phyloP scores from a whole-genome alignment of 1,139 yeast species.

The Debaryomycetaceae sp. region DNA sequence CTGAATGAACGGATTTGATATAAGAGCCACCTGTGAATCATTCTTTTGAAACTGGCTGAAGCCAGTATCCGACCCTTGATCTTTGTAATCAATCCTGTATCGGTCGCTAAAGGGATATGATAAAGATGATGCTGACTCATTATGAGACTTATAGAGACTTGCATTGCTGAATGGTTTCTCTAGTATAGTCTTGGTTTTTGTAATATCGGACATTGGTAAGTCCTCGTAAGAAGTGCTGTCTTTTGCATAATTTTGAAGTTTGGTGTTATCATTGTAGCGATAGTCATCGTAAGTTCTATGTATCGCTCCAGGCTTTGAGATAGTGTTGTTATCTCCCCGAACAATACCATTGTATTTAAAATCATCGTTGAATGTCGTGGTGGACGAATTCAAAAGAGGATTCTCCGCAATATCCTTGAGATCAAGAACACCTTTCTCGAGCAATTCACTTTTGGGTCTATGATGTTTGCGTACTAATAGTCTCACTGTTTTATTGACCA shows the following conservation, averaged over 20 bases:
- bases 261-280: constrained; percentile 12
- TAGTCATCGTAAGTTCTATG: constrained; percentile 4
- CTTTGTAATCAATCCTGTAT: not conserved
- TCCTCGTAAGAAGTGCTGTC: not conserved
- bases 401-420: constrained; percentile 7
- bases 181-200: not conserved
- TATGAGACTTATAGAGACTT: not conserved
- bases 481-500: constrained; percentile 55
- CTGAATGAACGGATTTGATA: not conserved
- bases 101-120: constrained; percentile 5
- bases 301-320: constrained; percentile 6
- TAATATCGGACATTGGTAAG: not conserved
- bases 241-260: constrained; percentile 7
- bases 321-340: not conserved
- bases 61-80: not conserved
- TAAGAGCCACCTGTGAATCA: not conserved
- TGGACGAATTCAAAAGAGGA: constrained; percentile 8
- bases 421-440: constrained; percentile 31
- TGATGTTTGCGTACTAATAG: constrained; percentile 48
- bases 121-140: constrained; percentile 1
- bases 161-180: not conserved
- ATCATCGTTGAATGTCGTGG: constrained; percentile 7
- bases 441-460: constrained; percentile 31
- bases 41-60: not conserved
- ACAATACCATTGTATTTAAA: constrained; percentile 3